Evolutionary conservation across 2,329 filamentous ascomycete genomes (phyloP), one percentile per base, ranked within the genome.

Genomic region (Ophidiomyces ophidiicola): DNA sequence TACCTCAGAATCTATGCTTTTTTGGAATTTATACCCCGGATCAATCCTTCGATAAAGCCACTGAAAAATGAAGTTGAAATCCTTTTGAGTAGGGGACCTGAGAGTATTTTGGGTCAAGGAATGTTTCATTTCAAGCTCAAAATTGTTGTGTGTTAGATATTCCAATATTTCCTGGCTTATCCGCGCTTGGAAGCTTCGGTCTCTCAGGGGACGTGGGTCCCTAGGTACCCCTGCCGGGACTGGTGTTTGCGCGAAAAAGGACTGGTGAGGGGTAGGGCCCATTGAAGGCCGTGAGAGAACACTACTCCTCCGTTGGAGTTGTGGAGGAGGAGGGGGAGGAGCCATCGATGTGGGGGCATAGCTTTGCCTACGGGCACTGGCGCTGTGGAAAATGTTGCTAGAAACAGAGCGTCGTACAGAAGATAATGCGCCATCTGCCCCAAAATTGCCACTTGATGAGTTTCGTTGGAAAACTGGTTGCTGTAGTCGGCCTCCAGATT

Each of bases 71-170:
- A 76, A 81, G 54, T 92, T 90, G 66, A 98, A 98, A 58, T 98
- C 90, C 56, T 98, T 98, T 52, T 96, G 88, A 1, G 88, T 98
- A 0, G 90, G 92, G 30, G 84, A 93, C 53, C 84, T 88, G 56
- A 94, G 78, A 5, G 85, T 82, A 52, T 94, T 94, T 47, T 82
- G 80, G 1, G 84, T 83, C n/a, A 98, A 68, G 1, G 78, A 80
- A 58, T 96, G 83, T 63, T 93, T 94, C 79, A 92, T 94, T 51
- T 96, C 87, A 72, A 94, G 78, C 61, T 98, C 90, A 53, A 96
- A 98, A 56, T 94, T 94, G 59, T 94, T 80, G 42, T 87, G 79
- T 0, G 84, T 79, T 55, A 98, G 72, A 56, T 93, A 98, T 49
- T 98, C 90, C 48, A 93, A 66, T 40, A 98, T 64, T 53, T 98